These are phyloP conservation scores for Lagenaria siceraria DNA, from an alignment of 306 rosid species.

Conservation along the genomic window DNA sequence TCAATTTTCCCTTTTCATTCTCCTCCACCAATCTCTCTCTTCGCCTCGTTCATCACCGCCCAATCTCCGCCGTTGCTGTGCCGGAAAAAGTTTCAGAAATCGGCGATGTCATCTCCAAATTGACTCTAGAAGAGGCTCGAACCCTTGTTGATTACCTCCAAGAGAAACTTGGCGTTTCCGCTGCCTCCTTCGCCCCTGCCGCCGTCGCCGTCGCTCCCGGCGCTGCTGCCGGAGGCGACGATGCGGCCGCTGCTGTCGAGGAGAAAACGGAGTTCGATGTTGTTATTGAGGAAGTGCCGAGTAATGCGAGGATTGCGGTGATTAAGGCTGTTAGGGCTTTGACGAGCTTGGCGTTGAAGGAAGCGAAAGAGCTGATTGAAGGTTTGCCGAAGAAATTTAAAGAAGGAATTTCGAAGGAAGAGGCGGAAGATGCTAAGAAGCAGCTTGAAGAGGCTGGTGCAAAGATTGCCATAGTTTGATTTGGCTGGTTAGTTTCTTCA, in stretches of 20 bases:
- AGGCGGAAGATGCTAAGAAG: conserved; percentile 89
- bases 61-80: conserved; percentile 43
- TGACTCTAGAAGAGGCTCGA: conserved; percentile 76
- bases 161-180: conserved; percentile 70
- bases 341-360: conserved; percentile 85
- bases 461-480: conserved; percentile 47
- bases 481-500: not conserved
- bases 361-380: conserved; percentile 85
- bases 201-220: conserved; percentile 35
- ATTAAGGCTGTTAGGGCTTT: conserved; percentile 69
- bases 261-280: conserved; percentile 97
- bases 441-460: conserved; percentile 95
- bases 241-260: conserved; percentile 26
- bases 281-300: conserved; percentile 71
- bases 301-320: conserved; percentile 64
- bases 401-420: conserved; percentile 68
- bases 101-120: conserved; percentile 43
- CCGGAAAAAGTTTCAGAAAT: conserved; percentile 49
- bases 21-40: conserved; percentile 18
- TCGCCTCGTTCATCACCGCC: conserved; percentile 44
- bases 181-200: conserved; percentile 53
- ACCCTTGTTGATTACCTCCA: conserved; percentile 73
- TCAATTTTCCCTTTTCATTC: conserved; percentile 25
- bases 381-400: conserved; percentile 92
- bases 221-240: conserved; percentile 23